Base-by-base conservation (phyloP, 2,329 filamentous ascomycete species). In the Aspergillus sp. region DNA sequence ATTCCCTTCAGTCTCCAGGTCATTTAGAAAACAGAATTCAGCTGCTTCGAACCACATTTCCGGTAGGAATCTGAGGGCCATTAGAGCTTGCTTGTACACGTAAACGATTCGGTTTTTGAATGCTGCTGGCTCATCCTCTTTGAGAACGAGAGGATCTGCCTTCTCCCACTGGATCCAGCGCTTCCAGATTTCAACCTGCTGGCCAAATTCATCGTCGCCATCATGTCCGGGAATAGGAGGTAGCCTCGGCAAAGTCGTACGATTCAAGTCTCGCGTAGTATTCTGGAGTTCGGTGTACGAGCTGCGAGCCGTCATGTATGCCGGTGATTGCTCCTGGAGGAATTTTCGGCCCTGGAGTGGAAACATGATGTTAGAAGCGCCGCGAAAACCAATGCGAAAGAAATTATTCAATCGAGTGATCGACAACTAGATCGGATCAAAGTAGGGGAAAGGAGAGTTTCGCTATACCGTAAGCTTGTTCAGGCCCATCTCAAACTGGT, bases 91-190 rank as follows among this genome's bases (percentile, higher is more conserved):
- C 74, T 92, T 95, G 81, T 96, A 98, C 64, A 91, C 89, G 74
- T 96, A 96, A 7, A 97, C 76, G 47, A 98, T 85, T 46, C 95
- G 88, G 65, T 90, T 85, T 65, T 89, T 90, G 76, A 89, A 95
- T 6, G 85, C 83, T 55, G 87, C 84, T 3, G 85, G 81, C 67
- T 98, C 93, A 56, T 98, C 93, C 2, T 88, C 83, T 71, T 91
- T 90, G 55, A 98, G 80, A 24, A 96, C 91, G 3, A 99, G 81
- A 1, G 92, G 92, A 71, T 99, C 95, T 18, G 90, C 89, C 76
- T 94, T 96, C 77, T 99, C 95, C 92, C 93, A 99, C 4, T 88
- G 82, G 65, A 99, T 90, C 95, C 96, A 99, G 65, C 85, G 88
- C 73, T 92, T 92, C 95, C 95, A 99, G 29, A 95, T 81, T 52